Evolutionary conservation across 768 basidiomycete genomes (phyloP), one percentile per base, ranked within the genome.

Genomic region (Russula vinacea): DNA sequence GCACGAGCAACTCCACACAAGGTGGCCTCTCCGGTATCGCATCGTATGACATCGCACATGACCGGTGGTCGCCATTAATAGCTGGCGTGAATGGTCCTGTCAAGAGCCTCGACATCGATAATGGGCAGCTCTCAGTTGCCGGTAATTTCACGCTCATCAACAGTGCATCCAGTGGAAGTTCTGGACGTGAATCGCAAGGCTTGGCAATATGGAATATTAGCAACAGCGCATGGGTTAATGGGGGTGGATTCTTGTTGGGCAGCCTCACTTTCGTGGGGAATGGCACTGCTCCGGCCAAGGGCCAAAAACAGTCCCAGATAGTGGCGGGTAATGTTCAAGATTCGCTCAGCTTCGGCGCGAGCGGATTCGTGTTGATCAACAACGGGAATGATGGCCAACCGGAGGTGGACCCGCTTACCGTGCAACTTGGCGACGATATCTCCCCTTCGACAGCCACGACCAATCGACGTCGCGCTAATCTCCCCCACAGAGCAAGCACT

Each of bases 41-140:
- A 0, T 71, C 83, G 58, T 98, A 94, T 73, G 82, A 94, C 67
- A 76, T 92, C 13, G 70, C 76, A 57, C 78, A 78, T 35, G 81
- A 86, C 64, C 71, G 80, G 11, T 98, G 94, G 94, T 75, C 74
- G 16, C 62, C 88, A 1, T 76, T 97, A 3, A 83, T 78, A 8
- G 87, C 82, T 60, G 94, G 94, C 44, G 78, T 96, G 11, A 79
- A 95, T 62, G 94, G 94, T 1, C 69, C 71, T 2, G 93, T 98
- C n/a, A 76, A 80, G 6, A 81, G 79, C 37, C 76, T 99, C 24
- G 76, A 76, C 24, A 66, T 86, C 33, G 71, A 75, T 22, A 75
- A 80, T 55, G 75, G 76, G 19, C 82, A 83, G 60, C 63, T 96
- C 13, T 79, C 86, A 47, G 81, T 91, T 3, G 83, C 83, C 1